These are phyloP conservation scores for Oldenlandia corymbosa DNA, from an alignment of 257 asterid species.

Conservation along the genomic window DNA sequence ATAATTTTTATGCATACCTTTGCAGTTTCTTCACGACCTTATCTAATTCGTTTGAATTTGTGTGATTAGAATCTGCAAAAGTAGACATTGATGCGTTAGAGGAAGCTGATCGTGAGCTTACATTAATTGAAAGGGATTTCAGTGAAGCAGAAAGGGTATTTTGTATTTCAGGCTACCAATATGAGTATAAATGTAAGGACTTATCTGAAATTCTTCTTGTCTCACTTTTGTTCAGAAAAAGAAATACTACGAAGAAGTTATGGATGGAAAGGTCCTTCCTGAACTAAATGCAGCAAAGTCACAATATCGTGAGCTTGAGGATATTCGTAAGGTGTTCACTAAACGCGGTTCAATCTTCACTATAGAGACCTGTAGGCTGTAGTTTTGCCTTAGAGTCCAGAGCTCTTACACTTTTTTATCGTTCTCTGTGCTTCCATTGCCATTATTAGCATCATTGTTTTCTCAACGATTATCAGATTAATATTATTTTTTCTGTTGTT, in stretches of 20 bases:
- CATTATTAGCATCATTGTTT: not conserved
- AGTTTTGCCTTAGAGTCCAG: not conserved
- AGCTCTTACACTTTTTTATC: not conserved
- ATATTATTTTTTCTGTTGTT: not conserved
- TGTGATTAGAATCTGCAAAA: constrained; percentile 57
- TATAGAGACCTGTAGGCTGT: not conserved
- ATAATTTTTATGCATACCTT: constrained; percentile 14
- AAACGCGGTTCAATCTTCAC: not conserved
- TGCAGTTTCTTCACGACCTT: constrained; percentile 14
- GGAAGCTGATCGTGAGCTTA: constrained; percentile 60
- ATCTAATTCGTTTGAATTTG: constrained; percentile 14
- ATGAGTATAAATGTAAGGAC: not conserved
- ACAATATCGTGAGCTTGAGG: constrained; percentile 52
- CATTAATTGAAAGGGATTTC: constrained; percentile 44
- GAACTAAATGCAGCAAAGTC: constrained; percentile 47
- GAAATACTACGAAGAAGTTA: constrained; percentile 48
- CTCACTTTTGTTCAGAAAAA: constrained; percentile 43
- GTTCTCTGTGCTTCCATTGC: not conserved
- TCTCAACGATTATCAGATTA: not conserved
- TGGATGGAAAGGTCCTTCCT: constrained; percentile 50
- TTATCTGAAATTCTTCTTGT: constrained; percentile 6
- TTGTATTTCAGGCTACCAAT: constrained; percentile 9
- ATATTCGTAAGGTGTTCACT: constrained; percentile 46
- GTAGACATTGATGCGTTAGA: constrained; percentile 58
- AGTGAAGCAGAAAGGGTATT: constrained; percentile 49